These are phyloP conservation scores for Aspergillus candidus DNA, from an alignment of 2,329 filamentous ascomycete genomes.

Conservation along the genomic window DNA sequence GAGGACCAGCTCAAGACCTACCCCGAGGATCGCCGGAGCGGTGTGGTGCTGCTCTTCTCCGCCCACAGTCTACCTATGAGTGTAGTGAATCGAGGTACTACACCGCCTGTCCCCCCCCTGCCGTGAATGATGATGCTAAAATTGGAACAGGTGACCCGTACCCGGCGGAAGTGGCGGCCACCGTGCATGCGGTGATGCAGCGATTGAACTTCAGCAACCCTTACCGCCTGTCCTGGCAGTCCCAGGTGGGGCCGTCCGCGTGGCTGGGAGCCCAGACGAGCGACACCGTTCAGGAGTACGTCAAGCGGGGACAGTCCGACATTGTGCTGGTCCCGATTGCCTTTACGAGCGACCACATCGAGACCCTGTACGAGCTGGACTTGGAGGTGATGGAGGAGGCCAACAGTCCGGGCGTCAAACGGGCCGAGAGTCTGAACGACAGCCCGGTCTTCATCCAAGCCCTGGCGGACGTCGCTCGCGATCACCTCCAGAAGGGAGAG, in stretches of 20 bases:
- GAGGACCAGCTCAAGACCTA: conserved; percentile 79
- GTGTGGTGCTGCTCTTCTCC: conserved; percentile 85
- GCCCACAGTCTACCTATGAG: conserved; percentile 96
- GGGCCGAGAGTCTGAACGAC: conserved; percentile 87
- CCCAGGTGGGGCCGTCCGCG: conserved; percentile 88
- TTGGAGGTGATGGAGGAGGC: conserved; percentile 85
- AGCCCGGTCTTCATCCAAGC: conserved; percentile 85
- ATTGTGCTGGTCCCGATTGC: conserved; percentile 89
- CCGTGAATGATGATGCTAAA: conserved; percentile 3
- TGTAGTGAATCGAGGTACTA: conserved; percentile 80
- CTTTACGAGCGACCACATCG: conserved; percentile 98
- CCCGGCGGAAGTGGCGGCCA: conserved; percentile 89
- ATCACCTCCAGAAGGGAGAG: conserved; percentile 65
- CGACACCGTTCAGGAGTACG: conserved; percentile 78
- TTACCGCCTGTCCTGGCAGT: conserved; percentile 95
- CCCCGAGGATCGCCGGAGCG: conserved; percentile 68
- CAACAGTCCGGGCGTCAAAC: conserved; percentile 73
- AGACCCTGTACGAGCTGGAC: conserved; percentile 91
- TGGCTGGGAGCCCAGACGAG: conserved; percentile 95
- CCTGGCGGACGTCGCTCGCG: conserved; percentile 77
- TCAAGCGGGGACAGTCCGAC: conserved; percentile 86
- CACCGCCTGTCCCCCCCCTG: background rate
- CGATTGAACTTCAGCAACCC: conserved; percentile 80
- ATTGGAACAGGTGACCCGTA: conserved; percentile 70
- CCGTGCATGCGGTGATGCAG: conserved; percentile 95